Evolutionary conservation across 2,329 filamentous ascomycete species (phyloP).

Genomic region (Pyrenophora seminiperda): DNA sequence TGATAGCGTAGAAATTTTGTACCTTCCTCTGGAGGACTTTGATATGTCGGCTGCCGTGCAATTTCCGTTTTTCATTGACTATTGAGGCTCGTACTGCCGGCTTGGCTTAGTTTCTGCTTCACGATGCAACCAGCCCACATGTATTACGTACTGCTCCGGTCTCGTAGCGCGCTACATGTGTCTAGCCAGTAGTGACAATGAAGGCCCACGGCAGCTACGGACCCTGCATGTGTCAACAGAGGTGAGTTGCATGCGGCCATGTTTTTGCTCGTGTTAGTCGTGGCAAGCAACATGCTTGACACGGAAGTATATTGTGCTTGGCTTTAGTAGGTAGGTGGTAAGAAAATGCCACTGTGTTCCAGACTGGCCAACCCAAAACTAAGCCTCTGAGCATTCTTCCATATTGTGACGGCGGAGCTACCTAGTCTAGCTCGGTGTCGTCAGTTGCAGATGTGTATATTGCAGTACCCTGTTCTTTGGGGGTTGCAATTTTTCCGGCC

Average conservation of each 20-base stretch:
- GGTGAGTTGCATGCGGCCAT: constrained; percentile 11
- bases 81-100: constrained; percentile 16
- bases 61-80: constrained; percentile 19
- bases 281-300: constrained; percentile 10
- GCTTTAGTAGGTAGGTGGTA: constrained; percentile 18
- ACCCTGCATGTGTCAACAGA: constrained; percentile 9
- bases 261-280: not conserved
- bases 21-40: constrained; percentile 1
- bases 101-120: constrained; percentile 20
- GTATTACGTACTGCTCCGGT: constrained; percentile 30
- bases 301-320: constrained; percentile 13
- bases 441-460: constrained; percentile 8
- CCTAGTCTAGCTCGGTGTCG: not conserved
- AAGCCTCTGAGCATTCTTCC: constrained; percentile 13
- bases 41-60: constrained; percentile 18
- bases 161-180: constrained; percentile 21
- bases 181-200: constrained; percentile 12
- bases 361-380: constrained; percentile 9
- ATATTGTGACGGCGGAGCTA: not conserved
- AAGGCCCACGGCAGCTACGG: constrained; percentile 23
- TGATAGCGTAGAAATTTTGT: constrained; percentile 6
- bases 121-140: constrained; percentile 20
- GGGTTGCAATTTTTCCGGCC: constrained; percentile 17
- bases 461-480: constrained; percentile 16
- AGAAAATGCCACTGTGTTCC: constrained; percentile 18